A percentile compares a stretch with the other conserved stretches of the same genome.
These are phyloP conservation scores for Mycena maculata DNA, from an alignment of 768 basidiomycete species.

Conservation along the genomic window DNA sequence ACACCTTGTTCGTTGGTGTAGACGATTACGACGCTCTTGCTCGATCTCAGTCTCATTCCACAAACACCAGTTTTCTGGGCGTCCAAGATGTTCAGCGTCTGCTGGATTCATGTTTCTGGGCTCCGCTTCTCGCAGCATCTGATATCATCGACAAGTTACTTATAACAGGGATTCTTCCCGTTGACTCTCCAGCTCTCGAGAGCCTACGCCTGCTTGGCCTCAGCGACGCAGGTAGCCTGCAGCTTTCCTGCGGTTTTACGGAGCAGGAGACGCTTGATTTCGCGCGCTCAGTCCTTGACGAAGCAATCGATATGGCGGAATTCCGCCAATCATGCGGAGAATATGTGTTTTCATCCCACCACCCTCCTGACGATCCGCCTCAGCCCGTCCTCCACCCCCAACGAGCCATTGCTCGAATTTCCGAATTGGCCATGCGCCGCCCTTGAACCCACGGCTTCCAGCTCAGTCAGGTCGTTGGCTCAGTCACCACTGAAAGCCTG, in stretches of 20 bases:
- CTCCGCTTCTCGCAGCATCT: neutral
- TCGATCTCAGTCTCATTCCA: neutral
- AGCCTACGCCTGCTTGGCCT: no score
- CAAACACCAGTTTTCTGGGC: neutral
- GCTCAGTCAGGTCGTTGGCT: neutral
- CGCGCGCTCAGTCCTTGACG: no score
- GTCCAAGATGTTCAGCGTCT: neutral
- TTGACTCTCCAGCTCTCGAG: no score
- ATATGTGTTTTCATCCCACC: conserved; percentile 2
- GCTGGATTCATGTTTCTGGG: neutral
- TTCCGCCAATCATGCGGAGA: conserved; percentile 9
- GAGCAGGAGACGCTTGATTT: no score
- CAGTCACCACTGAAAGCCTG: neutral
- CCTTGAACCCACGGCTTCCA: no score
- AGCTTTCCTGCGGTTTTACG: no score
- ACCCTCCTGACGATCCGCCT: no score
- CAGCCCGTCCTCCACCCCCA: conserved; percentile 17
- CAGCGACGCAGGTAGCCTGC: no score
- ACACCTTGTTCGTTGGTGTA: conserved; percentile 9
- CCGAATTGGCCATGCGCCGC: neutral
- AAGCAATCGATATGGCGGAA: no score
- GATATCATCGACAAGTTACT: conserved; percentile 9
- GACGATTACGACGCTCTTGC: conserved; percentile 10
- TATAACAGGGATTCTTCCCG: neutral
- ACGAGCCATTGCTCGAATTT: neutral